Evolutionary conservation across 1,284 basidiomycete genomes (phyloP).

Genomic region (Fistulinella cinereoalba): DNA sequence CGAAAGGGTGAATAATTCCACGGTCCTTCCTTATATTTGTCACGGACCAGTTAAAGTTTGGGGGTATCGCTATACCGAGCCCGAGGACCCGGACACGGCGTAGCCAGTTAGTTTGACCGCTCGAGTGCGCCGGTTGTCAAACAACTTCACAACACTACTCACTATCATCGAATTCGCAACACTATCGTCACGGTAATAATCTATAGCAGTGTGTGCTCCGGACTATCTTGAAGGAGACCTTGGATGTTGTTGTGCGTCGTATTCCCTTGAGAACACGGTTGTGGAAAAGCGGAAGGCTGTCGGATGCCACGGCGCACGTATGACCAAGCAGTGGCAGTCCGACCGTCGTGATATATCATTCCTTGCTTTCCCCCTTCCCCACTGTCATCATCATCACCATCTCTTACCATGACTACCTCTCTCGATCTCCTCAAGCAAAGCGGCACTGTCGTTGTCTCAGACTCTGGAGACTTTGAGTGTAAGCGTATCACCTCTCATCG

Average conservation of each 20-base stretch:
- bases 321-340: constrained; percentile 25
- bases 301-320: not conserved
- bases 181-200: too few species aligned
- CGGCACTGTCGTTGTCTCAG: constrained; percentile 91
- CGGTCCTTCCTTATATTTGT: too few species aligned
- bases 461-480: constrained; percentile 86
- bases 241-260: too few species aligned
- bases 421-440: constrained; percentile 85
- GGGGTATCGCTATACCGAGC: too few species aligned
- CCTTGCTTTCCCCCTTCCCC: not conserved
- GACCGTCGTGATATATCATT: constrained; percentile 11
- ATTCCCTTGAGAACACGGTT: constrained; percentile 8
- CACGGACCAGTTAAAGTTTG: too few species aligned
- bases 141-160: too few species aligned
- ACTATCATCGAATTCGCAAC: too few species aligned
- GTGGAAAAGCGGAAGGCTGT: constrained; percentile 18
- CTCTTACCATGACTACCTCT: constrained; percentile 83
- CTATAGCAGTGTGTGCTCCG: too few species aligned
- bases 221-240: not conserved
- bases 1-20: too few species aligned
- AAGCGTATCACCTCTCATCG: constrained; percentile 39
- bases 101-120: too few species aligned
- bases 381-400: constrained; percentile 64
- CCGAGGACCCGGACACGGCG: too few species aligned
- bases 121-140: too few species aligned